Evolutionary conservation across 2,329 filamentous ascomycete species (phyloP).

Genomic region (Annulohypoxylon truncatum): DNA sequence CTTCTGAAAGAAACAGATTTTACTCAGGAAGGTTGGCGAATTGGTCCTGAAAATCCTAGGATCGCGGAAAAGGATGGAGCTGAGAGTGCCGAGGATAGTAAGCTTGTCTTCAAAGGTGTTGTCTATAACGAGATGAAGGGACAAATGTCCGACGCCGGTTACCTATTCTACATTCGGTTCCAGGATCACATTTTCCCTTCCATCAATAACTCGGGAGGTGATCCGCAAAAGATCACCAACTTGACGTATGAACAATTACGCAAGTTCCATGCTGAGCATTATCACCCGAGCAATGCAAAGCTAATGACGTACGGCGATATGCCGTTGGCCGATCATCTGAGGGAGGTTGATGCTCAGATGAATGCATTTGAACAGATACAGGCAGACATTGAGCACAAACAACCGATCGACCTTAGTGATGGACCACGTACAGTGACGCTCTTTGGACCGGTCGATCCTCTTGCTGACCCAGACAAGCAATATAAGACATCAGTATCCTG

Average conservation of each 20-base stretch:
- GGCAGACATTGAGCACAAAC: slow-evolving; percentile 78
- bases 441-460: slow-evolving; percentile 84
- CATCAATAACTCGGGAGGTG: slow-evolving; percentile 96
- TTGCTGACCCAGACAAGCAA: slow-evolving; percentile 87
- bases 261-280: slow-evolving; percentile 90
- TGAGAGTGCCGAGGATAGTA: slow-evolving; percentile 68
- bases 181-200: slow-evolving; percentile 94
- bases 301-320: slow-evolving; percentile 96
- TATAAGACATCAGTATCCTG: slow-evolving; percentile 95
- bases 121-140: slow-evolving; percentile 99
- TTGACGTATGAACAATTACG: slow-evolving; percentile 90
- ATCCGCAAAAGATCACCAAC: slow-evolving; percentile 95
- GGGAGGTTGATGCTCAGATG: slow-evolving; percentile 80
- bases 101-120: slow-evolving; percentile 93
- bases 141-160: slow-evolving; percentile 96
- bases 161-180: slow-evolving; percentile 94
- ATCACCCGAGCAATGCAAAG: slow-evolving; percentile 97
- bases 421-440: slow-evolving; percentile 78
- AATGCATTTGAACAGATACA: slow-evolving; percentile 76
- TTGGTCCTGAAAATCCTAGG: slow-evolving; percentile 89
- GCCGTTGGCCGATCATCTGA: slow-evolving; percentile 82
- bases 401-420: slow-evolving; percentile 75
- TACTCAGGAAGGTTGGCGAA: slow-evolving; percentile 94
- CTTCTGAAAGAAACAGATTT: slow-evolving; percentile 92
- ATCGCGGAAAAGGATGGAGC: slow-evolving; percentile 59